phyloP scores from a whole-genome alignment of 441 rosid genomes.

The Bruguiera hainesii region DNA sequence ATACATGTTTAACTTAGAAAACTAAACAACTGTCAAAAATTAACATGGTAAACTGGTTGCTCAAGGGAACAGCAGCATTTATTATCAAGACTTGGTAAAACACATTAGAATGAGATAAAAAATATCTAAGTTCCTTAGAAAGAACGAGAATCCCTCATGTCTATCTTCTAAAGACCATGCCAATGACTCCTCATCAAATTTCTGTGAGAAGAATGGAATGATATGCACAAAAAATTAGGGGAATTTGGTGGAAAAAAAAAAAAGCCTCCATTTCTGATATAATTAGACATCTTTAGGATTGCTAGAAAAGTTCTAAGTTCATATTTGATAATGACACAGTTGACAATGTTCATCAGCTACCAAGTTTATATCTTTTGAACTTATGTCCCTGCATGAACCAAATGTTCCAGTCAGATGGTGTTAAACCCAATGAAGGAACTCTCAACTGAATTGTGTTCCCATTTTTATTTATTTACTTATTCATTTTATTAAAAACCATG shows the following conservation, averaged over 20 bases:
- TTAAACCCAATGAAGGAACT: slow-evolving; percentile 35
- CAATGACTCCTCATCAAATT: background rate
- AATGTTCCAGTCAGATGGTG: slow-evolving; percentile 59
- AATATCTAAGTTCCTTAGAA: no score
- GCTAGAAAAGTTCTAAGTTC: slow-evolving; percentile 28
- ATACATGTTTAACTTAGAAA: no score
- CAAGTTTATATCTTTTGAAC: slow-evolving; percentile 46
- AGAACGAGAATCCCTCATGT: no score
- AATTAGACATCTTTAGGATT: slow-evolving; percentile 21
- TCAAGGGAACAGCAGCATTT: no score
- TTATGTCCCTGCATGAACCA: slow-evolving; percentile 98
- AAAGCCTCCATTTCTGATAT: slow-evolving; percentile 9
- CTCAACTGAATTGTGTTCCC: slow-evolving; percentile 14
- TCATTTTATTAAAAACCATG: slow-evolving; percentile 5
- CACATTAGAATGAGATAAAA: no score
- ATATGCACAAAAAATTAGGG: background rate
- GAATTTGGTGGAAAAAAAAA: background rate
- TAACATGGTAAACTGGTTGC: no score
- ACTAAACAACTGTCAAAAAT: no score
- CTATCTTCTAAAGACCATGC: background rate
- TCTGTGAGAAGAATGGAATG: background rate
- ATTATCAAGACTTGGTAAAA: no score
- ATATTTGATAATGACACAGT: slow-evolving; percentile 61
- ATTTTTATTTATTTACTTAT: background rate
- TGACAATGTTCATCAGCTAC: slow-evolving; percentile 45